Conservation (phyloP, 2,329 filamentous ascomycete species). For the Curvularia eragrostidis region DNA sequence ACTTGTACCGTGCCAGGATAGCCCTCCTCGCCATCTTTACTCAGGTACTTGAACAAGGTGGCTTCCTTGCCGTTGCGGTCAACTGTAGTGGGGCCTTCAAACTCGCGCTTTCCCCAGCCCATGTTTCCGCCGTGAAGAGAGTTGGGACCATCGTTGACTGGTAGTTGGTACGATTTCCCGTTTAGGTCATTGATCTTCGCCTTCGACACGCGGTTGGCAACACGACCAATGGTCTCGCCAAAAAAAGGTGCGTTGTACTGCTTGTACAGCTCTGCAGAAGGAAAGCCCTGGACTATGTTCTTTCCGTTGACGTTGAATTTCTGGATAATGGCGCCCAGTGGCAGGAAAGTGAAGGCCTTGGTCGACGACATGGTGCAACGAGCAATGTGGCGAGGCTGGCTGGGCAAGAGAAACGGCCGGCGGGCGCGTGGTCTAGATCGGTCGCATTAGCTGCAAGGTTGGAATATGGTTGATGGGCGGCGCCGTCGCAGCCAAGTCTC, state of each 20-base stretch:
- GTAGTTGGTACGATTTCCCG: constrained; percentile 70
- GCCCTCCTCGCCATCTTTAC: constrained; percentile 83
- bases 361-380: constrained; percentile 37
- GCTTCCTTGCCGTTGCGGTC: constrained; percentile 57
- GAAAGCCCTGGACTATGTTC: constrained; percentile 91
- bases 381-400: constrained; percentile 8
- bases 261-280: constrained; percentile 75
- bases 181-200: constrained; percentile 78
- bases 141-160: constrained; percentile 79
- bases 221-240: constrained; percentile 88
- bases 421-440: constrained; percentile 8
- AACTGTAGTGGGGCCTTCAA: constrained; percentile 71
- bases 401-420: not conserved
- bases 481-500: constrained; percentile 3
- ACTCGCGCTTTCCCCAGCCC: constrained; percentile 84
- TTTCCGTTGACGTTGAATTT: constrained; percentile 76
- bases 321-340: constrained; percentile 80
- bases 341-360: constrained; percentile 66
- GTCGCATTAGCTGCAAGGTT: constrained; percentile 9
- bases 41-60: constrained; percentile 61
- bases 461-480: not conserved
- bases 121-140: constrained; percentile 61
- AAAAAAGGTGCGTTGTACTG: constrained; percentile 80
- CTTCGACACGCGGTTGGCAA: constrained; percentile 78
- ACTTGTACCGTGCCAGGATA: constrained; percentile 86